phyloP scores from a whole-genome alignment of 257 asterid genomes.

The Anisodus tanguticus region DNA sequence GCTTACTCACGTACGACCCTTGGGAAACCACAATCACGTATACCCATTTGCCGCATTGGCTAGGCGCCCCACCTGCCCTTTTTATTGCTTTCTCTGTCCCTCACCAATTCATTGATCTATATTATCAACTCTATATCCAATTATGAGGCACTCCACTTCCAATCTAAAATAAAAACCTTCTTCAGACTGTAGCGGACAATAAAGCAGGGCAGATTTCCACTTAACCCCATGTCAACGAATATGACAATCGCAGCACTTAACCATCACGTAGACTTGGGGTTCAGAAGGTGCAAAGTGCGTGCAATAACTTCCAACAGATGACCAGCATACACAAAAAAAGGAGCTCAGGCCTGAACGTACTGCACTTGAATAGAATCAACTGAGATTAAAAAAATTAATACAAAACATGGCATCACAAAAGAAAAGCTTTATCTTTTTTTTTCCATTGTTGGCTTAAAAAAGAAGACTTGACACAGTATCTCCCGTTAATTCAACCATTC shows the following conservation, averaged over 20 bases:
- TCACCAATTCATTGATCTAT: constrained; percentile 10
- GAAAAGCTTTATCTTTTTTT: too few relatives aligned
- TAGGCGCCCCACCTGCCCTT: constrained; percentile 14
- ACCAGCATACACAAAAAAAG: constrained; percentile 1
- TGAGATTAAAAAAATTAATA: not conserved
- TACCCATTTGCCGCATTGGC: constrained; percentile 2
- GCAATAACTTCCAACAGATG: not conserved
- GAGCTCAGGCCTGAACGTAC: not conserved
- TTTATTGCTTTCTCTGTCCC: constrained; percentile 16
- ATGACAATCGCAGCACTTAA: not conserved
- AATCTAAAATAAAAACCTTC: constrained; percentile 5
- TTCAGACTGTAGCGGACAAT: constrained; percentile 22
- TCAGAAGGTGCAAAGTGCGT: not conserved
- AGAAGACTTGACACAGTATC: too few relatives aligned
- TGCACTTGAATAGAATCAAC: not conserved
- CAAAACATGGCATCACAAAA: too few relatives aligned
- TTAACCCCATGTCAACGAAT: not conserved
- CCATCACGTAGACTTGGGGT: not conserved
- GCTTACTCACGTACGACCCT: not conserved
- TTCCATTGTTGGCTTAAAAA: too few relatives aligned
- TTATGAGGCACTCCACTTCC: constrained; percentile 3
- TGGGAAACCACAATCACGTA: not conserved
- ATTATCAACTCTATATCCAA: constrained; percentile 16
- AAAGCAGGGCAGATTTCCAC: not conserved
- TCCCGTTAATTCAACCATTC: too few relatives aligned